A percentile compares a stretch with the other conserved stretches of the same genome.
These are phyloP conservation scores for Helichrysum umbraculigerum DNA, from an alignment of 129 eudicot species.

Conservation along the genomic window DNA sequence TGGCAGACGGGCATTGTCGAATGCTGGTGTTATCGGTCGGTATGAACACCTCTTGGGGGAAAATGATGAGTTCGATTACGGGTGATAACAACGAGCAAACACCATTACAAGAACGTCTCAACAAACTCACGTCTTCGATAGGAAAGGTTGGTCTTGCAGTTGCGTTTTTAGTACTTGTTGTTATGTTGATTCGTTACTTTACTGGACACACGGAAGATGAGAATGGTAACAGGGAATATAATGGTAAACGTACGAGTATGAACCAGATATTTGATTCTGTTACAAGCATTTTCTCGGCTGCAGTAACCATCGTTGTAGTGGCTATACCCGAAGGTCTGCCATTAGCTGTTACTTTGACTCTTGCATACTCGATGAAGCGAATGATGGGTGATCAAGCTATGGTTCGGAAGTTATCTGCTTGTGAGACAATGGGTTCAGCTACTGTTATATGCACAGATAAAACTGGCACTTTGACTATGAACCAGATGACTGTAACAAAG, in stretches of 20 bases:
- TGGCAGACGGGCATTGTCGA: slow-evolving; percentile 69
- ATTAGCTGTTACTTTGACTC: slow-evolving; percentile 77
- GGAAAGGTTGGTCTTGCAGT: slow-evolving; percentile 83
- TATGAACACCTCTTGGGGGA: neutral
- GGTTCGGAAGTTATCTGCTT: slow-evolving; percentile 86
- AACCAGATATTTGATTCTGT: slow-evolving; percentile 55
- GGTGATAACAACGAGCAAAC: slow-evolving; percentile 62
- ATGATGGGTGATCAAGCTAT: slow-evolving; percentile 93
- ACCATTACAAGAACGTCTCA: slow-evolving; percentile 67
- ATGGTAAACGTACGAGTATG: slow-evolving; percentile 35
- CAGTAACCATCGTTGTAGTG: slow-evolving; percentile 89
- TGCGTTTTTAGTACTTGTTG: slow-evolving; percentile 62
- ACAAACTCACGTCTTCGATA: slow-evolving; percentile 68
- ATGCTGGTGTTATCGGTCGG: slow-evolving; percentile 81
- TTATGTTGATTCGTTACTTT: slow-evolving; percentile 69
- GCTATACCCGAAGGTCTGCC: slow-evolving; percentile 94
- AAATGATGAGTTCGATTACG: no score
- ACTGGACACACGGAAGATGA: slow-evolving; percentile 65
- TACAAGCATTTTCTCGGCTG: slow-evolving; percentile 63
- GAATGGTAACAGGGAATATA: slow-evolving; percentile 46
- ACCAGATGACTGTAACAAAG: slow-evolving; percentile 80
- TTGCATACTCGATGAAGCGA: slow-evolving; percentile 89
- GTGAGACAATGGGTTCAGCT: slow-evolving; percentile 96
- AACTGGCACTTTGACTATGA: slow-evolving; percentile 81
- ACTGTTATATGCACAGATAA: slow-evolving; percentile 86